A percentile compares a stretch with the other conserved stretches of the same genome.
phyloP scores from a whole-genome alignment of 192 early-diverging fungal species.

The Coemansia sp. region DNA sequence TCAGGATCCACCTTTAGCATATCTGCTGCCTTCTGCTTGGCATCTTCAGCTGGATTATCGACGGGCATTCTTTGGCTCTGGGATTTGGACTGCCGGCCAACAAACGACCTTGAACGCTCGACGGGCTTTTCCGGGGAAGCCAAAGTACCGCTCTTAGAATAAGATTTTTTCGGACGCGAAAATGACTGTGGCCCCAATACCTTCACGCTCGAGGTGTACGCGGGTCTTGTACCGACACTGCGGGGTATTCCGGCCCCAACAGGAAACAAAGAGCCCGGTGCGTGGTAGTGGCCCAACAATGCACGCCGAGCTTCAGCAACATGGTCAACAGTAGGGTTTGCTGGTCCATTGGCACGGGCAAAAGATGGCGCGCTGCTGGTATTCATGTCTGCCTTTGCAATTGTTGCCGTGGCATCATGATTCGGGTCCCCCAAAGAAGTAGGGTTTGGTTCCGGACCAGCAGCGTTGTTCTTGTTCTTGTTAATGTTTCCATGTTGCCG shows the following conservation, averaged over 20 bases:
- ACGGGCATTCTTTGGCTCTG: neutral
- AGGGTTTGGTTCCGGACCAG: neutral
- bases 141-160: neutral
- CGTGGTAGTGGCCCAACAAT: conserved; percentile 43
- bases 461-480: neutral
- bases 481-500: neutral
- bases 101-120: neutral
- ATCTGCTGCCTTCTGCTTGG: neutral
- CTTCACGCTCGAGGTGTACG: conserved; percentile 41
- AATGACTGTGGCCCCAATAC: conserved; percentile 41
- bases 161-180: conserved; percentile 25
- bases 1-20: neutral
- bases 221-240: conserved; percentile 10
- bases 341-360: neutral
- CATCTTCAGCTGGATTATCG: neutral
- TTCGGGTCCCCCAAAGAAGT: neutral
- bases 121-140: neutral
- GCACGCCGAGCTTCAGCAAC: conserved; percentile 47
- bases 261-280: conserved; percentile 24
- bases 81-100: neutral
- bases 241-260: conserved; percentile 42
- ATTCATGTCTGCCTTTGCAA: conserved; percentile 4
- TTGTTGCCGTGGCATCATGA: conserved; percentile 5
- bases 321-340: conserved; percentile 15
- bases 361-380: neutral